A percentile compares a stretch with the other conserved stretches of the same genome.
Conservation (phyloP, 192 early-diverging fungal genomes). For the Coemansia reversa region DNA sequence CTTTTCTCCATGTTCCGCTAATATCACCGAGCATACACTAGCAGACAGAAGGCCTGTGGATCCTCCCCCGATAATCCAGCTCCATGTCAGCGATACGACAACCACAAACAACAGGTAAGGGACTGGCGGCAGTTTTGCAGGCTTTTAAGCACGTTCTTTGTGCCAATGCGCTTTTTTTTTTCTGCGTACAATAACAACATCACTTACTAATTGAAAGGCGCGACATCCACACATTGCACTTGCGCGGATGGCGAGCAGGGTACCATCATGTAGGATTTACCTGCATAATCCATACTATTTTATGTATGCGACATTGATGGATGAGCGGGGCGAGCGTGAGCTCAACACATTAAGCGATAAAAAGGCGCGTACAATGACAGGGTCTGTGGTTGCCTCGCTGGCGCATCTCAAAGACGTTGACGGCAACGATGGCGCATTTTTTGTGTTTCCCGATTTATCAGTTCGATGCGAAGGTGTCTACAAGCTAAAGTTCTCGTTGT, state of each 20-base stretch:
- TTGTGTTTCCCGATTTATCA: slow-evolving; percentile 95
- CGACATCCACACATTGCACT: no score
- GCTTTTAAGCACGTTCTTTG: not conserved
- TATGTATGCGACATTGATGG: slow-evolving; percentile 92
- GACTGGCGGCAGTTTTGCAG: not conserved
- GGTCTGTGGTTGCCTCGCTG: slow-evolving; percentile 89
- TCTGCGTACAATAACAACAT: not conserved
- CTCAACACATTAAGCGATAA: slow-evolving; percentile 86
- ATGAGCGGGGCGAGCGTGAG: slow-evolving; percentile 78
- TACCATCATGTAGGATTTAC: slow-evolving; percentile 32
- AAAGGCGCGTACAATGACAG: slow-evolving; percentile 88
- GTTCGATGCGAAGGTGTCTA: slow-evolving; percentile 93
- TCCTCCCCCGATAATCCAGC: slow-evolving; percentile 56
- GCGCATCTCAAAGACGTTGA: slow-evolving; percentile 88
- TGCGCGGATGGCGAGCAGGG: not conserved
- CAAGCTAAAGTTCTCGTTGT: slow-evolving; percentile 81
- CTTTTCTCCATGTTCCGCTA: not conserved
- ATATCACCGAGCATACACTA: slow-evolving; percentile 15
- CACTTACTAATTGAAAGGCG: not conserved
- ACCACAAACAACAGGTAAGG: slow-evolving; percentile 49
- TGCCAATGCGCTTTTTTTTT: not conserved
- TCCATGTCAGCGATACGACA: slow-evolving; percentile 45
- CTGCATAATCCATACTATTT: slow-evolving; percentile 92
- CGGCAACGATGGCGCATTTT: slow-evolving; percentile 87
- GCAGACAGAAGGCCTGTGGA: slow-evolving; percentile 57